Percentiles rank a stretch among this genome's conserved stretches.
Conservation (phyloP, 75 land plant species). For the Pinus taeda region DNA sequence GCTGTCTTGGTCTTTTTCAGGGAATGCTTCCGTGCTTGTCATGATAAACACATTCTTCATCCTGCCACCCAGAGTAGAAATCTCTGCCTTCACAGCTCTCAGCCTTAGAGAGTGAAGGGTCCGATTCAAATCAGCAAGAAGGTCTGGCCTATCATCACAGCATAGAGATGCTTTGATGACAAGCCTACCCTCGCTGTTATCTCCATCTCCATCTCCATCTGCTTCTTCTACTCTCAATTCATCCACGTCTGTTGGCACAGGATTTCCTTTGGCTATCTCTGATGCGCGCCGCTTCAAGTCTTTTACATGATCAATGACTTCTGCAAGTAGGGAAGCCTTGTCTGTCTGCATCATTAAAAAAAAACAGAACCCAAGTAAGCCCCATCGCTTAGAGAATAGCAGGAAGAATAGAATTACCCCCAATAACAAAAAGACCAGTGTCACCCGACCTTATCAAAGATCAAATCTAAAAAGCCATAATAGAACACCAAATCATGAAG, state of each 20-base stretch:
- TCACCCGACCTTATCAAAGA: neutral
- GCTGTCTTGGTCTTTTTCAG: constrained; percentile 6
- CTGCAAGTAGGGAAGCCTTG: constrained; percentile 79
- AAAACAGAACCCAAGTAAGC: neutral
- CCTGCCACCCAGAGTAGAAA: constrained; percentile 62
- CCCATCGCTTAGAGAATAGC: neutral
- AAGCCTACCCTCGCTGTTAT: constrained; percentile 4
- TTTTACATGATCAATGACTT: constrained; percentile 72
- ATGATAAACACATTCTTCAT: constrained; percentile 50
- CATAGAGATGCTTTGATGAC: constrained; percentile 55
- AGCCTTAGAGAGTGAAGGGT: constrained; percentile 41
- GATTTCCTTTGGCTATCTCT: constrained; percentile 44
- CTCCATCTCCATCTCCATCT: constrained; percentile 7
- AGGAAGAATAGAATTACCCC: neutral
- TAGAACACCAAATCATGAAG: no score
- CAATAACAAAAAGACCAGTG: neutral
- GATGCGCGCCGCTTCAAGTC: constrained; percentile 51
- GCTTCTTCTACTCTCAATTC: constrained; percentile 59
- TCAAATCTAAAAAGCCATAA: neutral
- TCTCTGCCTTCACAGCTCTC: constrained; percentile 54
- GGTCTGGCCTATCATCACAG: constrained; percentile 65
- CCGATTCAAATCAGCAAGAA: constrained; percentile 52
- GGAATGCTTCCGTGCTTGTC: constrained; percentile 10
- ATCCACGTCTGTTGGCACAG: constrained; percentile 68
- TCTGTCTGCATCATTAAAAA: constrained; percentile 53